These are phyloP conservation scores for Achaetomiella virescens DNA, from an alignment of 495 filamentous ascomycete genomes.

Conservation along the genomic window DNA sequence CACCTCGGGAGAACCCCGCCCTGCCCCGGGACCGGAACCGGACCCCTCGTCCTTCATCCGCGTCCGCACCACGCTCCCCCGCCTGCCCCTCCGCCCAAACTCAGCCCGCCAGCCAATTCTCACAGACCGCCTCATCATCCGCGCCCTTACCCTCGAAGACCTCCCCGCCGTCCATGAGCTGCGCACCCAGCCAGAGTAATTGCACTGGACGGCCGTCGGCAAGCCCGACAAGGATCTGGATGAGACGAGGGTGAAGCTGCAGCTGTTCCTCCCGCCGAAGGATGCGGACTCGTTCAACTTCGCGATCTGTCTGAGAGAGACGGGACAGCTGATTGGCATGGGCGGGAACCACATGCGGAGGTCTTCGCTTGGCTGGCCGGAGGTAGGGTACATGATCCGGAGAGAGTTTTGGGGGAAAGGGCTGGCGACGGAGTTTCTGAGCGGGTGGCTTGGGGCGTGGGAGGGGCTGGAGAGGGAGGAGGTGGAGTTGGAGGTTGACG, in stretches of 20 bases:
- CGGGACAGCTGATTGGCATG: constrained; percentile 36
- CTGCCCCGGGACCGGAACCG: constrained; percentile 1
- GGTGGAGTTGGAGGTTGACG: constrained; percentile 24
- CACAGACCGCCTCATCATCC: constrained; percentile 42
- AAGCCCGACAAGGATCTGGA: constrained; percentile 31
- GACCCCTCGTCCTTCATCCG: constrained; percentile 11
- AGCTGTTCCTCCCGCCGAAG: constrained; percentile 27
- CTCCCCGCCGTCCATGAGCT: constrained; percentile 32
- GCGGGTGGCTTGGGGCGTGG: constrained; percentile 34
- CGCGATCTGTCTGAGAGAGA: constrained; percentile 33
- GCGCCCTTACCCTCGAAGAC: constrained; percentile 34
- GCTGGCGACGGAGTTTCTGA: constrained; percentile 42
- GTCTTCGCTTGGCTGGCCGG: constrained; percentile 36
- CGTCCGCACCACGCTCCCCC: constrained; percentile 35
- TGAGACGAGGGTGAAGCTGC: constrained; percentile 28
- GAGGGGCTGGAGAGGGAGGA: constrained; percentile 33
- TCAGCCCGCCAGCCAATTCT: constrained; percentile 23
- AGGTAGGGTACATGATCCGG: constrained; percentile 44
- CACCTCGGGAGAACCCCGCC: too few species aligned
- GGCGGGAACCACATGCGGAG: constrained; percentile 28
- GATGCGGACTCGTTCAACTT: constrained; percentile 33
- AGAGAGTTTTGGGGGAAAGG: constrained; percentile 42
- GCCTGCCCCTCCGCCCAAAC: constrained; percentile 25
- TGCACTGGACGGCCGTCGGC: constrained; percentile 39
- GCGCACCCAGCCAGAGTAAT: constrained; percentile 46